phyloP scores from a whole-genome alignment of 306 rosid genomes.

The Dalbergia oliveri region DNA sequence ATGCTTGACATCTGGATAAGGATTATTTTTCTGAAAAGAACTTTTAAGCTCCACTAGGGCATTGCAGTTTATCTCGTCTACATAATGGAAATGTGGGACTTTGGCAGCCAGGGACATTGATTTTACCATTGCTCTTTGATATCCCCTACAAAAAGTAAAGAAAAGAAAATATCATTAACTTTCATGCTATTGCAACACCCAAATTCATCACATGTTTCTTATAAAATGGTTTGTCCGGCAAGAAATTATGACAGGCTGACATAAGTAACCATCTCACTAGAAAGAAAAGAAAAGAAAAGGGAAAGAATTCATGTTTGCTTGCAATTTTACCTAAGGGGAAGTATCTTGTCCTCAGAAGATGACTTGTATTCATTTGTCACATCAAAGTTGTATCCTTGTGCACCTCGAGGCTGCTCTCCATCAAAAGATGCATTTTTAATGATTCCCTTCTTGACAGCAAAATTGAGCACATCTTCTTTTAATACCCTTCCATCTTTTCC shows the following conservation, averaged over 20 bases:
- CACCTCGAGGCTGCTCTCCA: conserved; percentile 51
- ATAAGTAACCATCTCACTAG: conserved; percentile 27
- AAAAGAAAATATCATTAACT: conserved; percentile 27
- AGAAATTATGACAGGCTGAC: not conserved
- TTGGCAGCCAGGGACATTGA: conserved; percentile 90
- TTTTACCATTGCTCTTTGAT: conserved; percentile 83
- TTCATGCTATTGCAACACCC: conserved; percentile 24
- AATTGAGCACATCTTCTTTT: conserved; percentile 78
- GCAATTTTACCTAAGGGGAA: conserved; percentile 75
- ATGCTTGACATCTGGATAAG: conserved; percentile 75
- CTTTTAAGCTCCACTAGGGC: conserved; percentile 79
- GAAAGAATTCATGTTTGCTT: conserved; percentile 28
- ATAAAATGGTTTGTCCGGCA: conserved; percentile 11
- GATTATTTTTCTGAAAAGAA: conserved; percentile 74
- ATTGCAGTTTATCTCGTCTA: conserved; percentile 86
- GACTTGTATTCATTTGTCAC: conserved; percentile 49
- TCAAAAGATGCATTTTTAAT: conserved; percentile 53
- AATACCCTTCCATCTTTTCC: conserved; percentile 84
- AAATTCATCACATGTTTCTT: conserved; percentile 35
- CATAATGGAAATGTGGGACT: conserved; percentile 95
- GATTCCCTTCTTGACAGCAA: conserved; percentile 68
- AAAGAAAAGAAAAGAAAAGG: not conserved
- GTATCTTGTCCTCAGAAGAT: conserved; percentile 60
- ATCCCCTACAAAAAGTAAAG: conserved; percentile 70
- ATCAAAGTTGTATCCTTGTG: conserved; percentile 42